Percentiles rank a stretch among this genome's conserved stretches.
Conservation (phyloP, 306 rosid genomes). For the Cicer pinnatifidum region DNA sequence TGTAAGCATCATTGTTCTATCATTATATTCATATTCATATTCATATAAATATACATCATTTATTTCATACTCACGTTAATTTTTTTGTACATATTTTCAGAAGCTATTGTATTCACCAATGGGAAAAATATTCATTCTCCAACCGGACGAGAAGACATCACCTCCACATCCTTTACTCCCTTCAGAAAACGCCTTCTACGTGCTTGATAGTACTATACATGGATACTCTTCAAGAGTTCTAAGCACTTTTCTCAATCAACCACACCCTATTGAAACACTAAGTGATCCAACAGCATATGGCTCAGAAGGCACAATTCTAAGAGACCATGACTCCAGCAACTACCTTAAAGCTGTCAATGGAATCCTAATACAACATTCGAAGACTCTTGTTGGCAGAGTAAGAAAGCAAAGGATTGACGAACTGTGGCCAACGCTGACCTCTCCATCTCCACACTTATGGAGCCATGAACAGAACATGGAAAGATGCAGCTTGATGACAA, state of each 20-base stretch:
- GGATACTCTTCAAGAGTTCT: constrained; percentile 66
- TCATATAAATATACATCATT: background rate
- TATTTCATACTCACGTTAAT: background rate
- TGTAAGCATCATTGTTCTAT: constrained; percentile 50
- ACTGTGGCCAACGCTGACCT: constrained; percentile 66
- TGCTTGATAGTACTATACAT: constrained; percentile 55
- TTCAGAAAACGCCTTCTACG: constrained; percentile 63
- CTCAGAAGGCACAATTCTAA: constrained; percentile 76
- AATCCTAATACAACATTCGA: constrained; percentile 57
- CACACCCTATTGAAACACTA: constrained; percentile 88
- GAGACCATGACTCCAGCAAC: constrained; percentile 93
- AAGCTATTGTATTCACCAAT: constrained; percentile 77
- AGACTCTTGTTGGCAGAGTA: constrained; percentile 44
- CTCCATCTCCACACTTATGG: constrained; percentile 76
- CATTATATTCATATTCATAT: background rate
- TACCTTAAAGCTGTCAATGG: constrained; percentile 75
- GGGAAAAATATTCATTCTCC: constrained; percentile 80
- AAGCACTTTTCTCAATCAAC: constrained; percentile 68
- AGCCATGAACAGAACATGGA: constrained; percentile 59
- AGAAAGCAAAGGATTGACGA: constrained; percentile 54
- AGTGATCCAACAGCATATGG: constrained; percentile 93
- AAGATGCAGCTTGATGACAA: constrained; percentile 43
- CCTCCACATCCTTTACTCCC: constrained; percentile 87
- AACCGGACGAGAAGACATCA: constrained; percentile 80
- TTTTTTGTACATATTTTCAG: constrained; percentile 51